Conservation (phyloP, 257 asterid species). For the Coffea eugenioides region DNA sequence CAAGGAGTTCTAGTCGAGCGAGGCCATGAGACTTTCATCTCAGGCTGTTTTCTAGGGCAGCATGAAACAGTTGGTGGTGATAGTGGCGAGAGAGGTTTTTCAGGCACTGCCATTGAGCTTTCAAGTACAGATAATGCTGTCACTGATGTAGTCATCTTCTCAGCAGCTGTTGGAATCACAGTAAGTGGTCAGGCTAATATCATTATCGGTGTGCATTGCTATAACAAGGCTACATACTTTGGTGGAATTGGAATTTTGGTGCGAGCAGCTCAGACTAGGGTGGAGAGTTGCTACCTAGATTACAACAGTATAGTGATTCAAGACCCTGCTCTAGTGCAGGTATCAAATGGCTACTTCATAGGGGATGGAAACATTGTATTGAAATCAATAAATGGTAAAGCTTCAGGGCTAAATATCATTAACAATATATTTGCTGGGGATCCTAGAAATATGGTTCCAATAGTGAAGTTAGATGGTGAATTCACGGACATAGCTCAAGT, state of each 20-base stretch:
- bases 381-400: slow-evolving; percentile 42
- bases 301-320: slow-evolving; percentile 51
- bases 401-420: slow-evolving; percentile 44
- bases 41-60: slow-evolving; percentile 55
- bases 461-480: slow-evolving; percentile 38
- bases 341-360: slow-evolving; percentile 48
- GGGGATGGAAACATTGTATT: slow-evolving; percentile 55
- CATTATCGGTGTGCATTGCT: slow-evolving; percentile 52
- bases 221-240: slow-evolving; percentile 53
- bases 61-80: slow-evolving; percentile 59
- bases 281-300: slow-evolving; percentile 43
- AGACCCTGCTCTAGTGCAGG: slow-evolving; percentile 46
- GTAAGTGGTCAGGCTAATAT: slow-evolving; percentile 53
- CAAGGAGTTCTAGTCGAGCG: slow-evolving; percentile 44
- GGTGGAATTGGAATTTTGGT: slow-evolving; percentile 59
- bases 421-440: slow-evolving; percentile 48
- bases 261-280: slow-evolving; percentile 52
- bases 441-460: slow-evolving; percentile 32
- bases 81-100: slow-evolving; percentile 30
- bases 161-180: slow-evolving; percentile 47
- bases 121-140: slow-evolving; percentile 59
- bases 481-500: slow-evolving; percentile 48
- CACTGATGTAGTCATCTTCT: slow-evolving; percentile 54
- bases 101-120: slow-evolving; percentile 52
- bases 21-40: slow-evolving; percentile 60